Percentiles rank a stretch among this genome's conserved stretches.
These are phyloP conservation scores for Vanrija pseudolonga DNA, from an alignment of 1,284 basidiomycete genomes.

Conservation along the genomic window DNA sequence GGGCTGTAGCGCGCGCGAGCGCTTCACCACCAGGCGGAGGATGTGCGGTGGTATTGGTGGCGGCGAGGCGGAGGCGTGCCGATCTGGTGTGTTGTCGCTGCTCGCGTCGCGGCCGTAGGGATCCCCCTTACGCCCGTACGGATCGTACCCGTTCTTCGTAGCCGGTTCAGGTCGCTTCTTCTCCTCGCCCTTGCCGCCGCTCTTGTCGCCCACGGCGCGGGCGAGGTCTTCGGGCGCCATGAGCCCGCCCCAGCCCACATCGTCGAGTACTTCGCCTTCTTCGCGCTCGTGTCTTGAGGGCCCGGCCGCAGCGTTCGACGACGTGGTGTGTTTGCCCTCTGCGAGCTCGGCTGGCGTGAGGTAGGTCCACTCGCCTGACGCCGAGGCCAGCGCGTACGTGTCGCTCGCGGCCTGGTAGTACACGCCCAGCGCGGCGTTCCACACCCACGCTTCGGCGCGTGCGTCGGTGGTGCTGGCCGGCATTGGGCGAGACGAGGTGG, in stretches of 20 bases:
- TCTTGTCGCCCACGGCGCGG: constrained; percentile 12
- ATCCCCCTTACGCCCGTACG: background rate
- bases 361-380: constrained; percentile 25
- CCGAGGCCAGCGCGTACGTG: constrained; percentile 24
- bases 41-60: constrained; percentile 18
- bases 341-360: constrained; percentile 18
- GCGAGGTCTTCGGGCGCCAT: constrained; percentile 41
- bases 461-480: background rate
- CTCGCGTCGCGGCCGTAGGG: constrained; percentile 3
- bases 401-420: constrained; percentile 27
- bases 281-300: constrained; percentile 18
- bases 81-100: background rate
- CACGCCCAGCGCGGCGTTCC: constrained; percentile 15
- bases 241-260: constrained; percentile 46
- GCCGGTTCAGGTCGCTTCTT: background rate
- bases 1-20: constrained; percentile 18
- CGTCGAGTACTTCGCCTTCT: constrained; percentile 44
- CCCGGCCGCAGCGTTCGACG: background rate
- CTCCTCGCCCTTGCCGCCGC: background rate
- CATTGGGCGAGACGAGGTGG: background rate
- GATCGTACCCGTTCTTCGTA: background rate
- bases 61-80: background rate
- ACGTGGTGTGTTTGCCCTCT: background rate
- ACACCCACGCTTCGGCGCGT: constrained; percentile 20
- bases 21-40: constrained; percentile 40